phyloP scores from a whole-genome alignment of 2,329 filamentous ascomycete species.

The Aspergillus quadricinctus region DNA sequence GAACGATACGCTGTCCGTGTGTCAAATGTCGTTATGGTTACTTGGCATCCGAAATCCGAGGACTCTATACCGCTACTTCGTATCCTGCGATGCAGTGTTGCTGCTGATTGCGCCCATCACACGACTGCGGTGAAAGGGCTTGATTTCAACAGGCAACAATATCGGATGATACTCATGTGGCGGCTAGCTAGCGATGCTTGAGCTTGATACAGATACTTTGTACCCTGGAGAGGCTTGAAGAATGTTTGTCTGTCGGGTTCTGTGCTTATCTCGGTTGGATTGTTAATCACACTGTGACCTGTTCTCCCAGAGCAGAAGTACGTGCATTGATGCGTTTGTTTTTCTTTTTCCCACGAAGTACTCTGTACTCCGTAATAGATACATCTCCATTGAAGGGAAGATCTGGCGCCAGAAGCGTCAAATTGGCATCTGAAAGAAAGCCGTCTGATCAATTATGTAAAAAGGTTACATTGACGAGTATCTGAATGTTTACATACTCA shows the following conservation, averaged over 20 bases:
- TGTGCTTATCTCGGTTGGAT: not conserved
- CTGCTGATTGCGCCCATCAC: slow-evolving; percentile 13
- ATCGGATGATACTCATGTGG: slow-evolving; percentile 2
- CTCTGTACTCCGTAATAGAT: no score
- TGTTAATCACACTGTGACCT: not conserved
- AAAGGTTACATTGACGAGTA: not conserved
- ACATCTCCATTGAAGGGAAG: not conserved
- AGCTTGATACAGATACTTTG: not conserved
- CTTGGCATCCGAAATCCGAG: slow-evolving; percentile 2
- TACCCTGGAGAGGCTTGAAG: not conserved
- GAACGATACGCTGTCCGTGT: not conserved
- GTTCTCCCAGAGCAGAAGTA: not conserved
- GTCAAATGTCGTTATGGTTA: not conserved
- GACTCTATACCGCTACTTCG: slow-evolving; percentile 17
- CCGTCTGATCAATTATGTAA: not conserved
- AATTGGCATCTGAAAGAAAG: not conserved
- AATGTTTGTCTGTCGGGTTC: not conserved
- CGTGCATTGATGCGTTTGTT: not conserved
- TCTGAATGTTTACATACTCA: not conserved
- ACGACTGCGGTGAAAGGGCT: slow-evolving; percentile 11
- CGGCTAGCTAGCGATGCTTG: not conserved
- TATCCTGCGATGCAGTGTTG: not conserved
- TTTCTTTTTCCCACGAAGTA: not conserved
- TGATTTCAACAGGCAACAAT: slow-evolving; percentile 4
- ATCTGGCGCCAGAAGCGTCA: not conserved